A percentile compares a stretch with the other conserved stretches of the same genome.
phyloP scores from a whole-genome alignment of 139 green algal genomes.

The Yamagishiella unicocca region DNA sequence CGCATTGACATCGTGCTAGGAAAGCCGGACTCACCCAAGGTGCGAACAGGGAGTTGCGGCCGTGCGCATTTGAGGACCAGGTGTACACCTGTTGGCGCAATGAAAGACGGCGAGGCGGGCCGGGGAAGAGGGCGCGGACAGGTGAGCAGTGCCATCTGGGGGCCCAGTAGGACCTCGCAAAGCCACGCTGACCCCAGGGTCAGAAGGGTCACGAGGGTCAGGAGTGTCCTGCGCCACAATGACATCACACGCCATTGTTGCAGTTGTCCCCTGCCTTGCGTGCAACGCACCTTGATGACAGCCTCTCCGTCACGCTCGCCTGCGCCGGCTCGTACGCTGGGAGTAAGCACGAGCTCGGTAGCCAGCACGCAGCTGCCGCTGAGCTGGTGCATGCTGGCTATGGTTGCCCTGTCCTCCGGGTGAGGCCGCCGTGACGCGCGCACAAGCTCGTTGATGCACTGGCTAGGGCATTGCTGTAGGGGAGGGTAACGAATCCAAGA shows the following conservation, averaged over 20 bases:
- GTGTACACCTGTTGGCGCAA: conserved; percentile 17
- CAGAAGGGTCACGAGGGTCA: no score
- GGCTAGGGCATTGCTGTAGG: background rate
- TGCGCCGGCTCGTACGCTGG: background rate
- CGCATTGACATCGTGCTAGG: background rate
- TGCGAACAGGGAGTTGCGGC: background rate
- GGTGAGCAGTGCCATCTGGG: no score
- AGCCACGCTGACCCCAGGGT: no score
- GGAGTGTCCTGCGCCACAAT: no score
- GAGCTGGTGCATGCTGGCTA: background rate
- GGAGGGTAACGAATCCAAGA: background rate
- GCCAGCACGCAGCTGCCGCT: background rate
- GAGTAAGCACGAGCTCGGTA: background rate
- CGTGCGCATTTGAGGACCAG: background rate
- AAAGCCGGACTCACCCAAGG: conserved; percentile 11
- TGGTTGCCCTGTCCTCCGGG: background rate
- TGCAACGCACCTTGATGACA: conserved; percentile 16
- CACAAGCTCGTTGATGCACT: background rate
- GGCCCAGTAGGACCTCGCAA: no score
- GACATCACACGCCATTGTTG: no score
- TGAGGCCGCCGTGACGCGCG: background rate
- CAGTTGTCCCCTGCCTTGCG: no score
- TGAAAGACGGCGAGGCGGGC: no score
- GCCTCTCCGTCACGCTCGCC: background rate
- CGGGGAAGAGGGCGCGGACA: no score